phyloP scores from a whole-genome alignment of 2,329 filamentous ascomycete species.

The Cercospora berteroae region DNA sequence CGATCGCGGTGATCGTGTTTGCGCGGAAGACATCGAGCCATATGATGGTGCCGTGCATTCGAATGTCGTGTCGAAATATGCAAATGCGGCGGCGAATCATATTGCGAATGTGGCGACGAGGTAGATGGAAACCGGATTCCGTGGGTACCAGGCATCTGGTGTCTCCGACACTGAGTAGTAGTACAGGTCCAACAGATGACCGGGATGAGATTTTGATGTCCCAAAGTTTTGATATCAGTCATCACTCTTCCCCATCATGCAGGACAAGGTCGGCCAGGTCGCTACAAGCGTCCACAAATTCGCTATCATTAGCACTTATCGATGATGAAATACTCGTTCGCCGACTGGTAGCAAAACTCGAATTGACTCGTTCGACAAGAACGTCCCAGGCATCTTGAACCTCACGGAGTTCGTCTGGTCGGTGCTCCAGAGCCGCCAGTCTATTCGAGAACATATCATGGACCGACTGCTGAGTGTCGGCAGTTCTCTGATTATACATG shows the following conservation, averaged over 20 bases:
- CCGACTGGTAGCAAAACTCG: not conserved
- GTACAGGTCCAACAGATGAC: not conserved
- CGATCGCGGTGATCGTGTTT: not conserved
- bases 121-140: not conserved
- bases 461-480: not conserved
- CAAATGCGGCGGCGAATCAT: not conserved
- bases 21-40: not conserved
- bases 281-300: not conserved
- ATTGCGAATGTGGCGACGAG: constrained; percentile 1
- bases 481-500: not conserved
- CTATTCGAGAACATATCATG: not conserved
- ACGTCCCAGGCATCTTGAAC: not conserved
- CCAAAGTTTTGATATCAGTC: not conserved
- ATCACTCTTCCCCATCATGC: not conserved
- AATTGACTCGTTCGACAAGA: not conserved
- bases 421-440: not conserved
- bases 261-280: not conserved
- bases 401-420: not conserved
- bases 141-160: not conserved
- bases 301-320: not conserved
- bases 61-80: not conserved
- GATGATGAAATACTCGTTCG: not conserved
- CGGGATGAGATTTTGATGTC: not conserved
- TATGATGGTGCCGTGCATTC: constrained; percentile 1
- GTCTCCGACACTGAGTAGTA: not conserved